Conservation (phyloP, 345 rosid genomes). For the Sisymbrium irio region DNA sequence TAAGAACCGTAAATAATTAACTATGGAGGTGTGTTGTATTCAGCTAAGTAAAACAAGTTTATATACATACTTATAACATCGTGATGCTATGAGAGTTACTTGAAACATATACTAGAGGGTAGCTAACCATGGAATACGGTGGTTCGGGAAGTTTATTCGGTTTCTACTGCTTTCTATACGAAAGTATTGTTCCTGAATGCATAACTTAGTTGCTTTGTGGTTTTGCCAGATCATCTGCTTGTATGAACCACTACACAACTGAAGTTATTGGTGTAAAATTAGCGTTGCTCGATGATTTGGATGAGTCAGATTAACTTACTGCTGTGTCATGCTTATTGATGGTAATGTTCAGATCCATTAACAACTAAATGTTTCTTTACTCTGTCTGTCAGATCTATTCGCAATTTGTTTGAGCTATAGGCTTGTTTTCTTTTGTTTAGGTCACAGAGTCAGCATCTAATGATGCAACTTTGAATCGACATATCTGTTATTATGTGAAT, state of each 20-base stretch:
- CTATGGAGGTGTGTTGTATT: neutral
- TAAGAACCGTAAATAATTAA: neutral
- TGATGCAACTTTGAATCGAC: too few relatives aligned
- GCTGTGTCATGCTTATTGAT: constrained; percentile 81
- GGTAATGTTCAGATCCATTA: constrained; percentile 43
- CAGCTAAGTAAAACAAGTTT: neutral
- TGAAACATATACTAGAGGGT: constrained; percentile 2
- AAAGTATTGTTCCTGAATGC: constrained; percentile 2
- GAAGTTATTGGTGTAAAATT: constrained; percentile 85
- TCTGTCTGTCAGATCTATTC: neutral
- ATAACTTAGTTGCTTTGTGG: constrained; percentile 4
- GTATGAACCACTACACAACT: constrained; percentile 65
- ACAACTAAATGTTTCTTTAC: constrained; percentile 11
- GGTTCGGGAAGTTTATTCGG: neutral
- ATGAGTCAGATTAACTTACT: constrained; percentile 84
- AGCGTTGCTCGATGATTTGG: constrained; percentile 89
- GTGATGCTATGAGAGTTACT: neutral
- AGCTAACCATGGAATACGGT: neutral
- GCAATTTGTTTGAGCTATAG: constrained; percentile 14
- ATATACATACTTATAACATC: neutral
- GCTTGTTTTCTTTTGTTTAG: constrained; percentile 37
- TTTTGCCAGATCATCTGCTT: constrained; percentile 72
- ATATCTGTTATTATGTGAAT: too few relatives aligned
- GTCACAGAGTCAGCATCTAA: constrained; percentile 74
- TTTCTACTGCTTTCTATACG: neutral